These are phyloP conservation scores for Ustilaginoidea virens DNA, from an alignment of 2,329 filamentous ascomycete species.

Conservation along the genomic window DNA sequence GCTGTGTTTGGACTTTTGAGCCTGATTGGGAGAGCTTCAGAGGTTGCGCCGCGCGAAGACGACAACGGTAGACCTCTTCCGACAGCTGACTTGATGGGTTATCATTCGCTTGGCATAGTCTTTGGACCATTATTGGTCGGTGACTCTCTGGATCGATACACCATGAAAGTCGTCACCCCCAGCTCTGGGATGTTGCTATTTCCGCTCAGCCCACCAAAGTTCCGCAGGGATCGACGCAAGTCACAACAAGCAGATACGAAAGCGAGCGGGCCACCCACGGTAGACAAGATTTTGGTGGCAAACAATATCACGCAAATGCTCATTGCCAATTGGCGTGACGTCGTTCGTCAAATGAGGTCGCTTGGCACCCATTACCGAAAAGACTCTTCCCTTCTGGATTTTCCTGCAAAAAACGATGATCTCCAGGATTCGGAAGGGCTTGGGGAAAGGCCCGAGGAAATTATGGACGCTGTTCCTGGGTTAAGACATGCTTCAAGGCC, in stretches of 20 bases:
- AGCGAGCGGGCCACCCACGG: conserved; percentile 11
- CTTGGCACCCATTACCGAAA: conserved; percentile 18
- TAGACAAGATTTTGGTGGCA: conserved; percentile 43
- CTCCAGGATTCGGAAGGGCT: no score
- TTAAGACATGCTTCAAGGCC: no score
- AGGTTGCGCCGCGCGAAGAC: conserved; percentile 36
- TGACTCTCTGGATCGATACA: conserved; percentile 37
- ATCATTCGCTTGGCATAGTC: conserved; percentile 43
- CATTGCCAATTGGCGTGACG: conserved; percentile 47
- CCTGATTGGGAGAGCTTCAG: conserved; percentile 41
- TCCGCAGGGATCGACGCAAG: conserved; percentile 13
- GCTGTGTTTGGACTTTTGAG: conserved; percentile 51
- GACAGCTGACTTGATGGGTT: conserved; percentile 47
- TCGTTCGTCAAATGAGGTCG: conserved; percentile 42
- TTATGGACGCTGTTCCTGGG: no score
- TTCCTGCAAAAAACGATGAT: conserved; percentile 3
- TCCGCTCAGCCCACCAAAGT: conserved; percentile 26
- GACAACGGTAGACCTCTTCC: conserved; percentile 34
- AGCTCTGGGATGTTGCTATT: conserved; percentile 25
- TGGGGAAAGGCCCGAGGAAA: no score
- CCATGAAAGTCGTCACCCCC: conserved; percentile 27
- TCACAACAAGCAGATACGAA: conserved; percentile 6
- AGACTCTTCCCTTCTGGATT: conserved; percentile 7
- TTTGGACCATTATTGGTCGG: conserved; percentile 51
- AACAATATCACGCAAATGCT: conserved; percentile 50